phyloP scores from a whole-genome alignment of 2,329 filamentous ascomycete species.

The Arthrobotrys conoides region DNA sequence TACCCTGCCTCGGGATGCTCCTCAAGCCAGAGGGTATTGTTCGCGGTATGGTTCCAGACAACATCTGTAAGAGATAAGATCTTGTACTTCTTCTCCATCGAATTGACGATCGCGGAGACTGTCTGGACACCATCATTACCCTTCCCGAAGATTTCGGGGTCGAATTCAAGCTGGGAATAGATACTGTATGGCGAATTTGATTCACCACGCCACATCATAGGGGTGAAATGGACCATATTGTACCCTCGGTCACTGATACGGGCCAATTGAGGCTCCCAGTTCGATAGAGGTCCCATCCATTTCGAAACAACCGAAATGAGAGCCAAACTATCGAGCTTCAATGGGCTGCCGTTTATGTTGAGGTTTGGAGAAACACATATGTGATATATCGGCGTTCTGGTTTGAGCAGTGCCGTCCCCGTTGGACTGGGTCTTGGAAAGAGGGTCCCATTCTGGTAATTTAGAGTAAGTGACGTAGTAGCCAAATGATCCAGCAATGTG shows the following conservation, averaged over 20 bases:
- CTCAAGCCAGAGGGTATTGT: conserved; percentile 94
- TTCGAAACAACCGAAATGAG: conserved; percentile 96
- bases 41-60: conserved; percentile 96
- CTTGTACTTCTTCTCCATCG: conserved; percentile 86
- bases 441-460: conserved; percentile 82
- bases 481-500: conserved; percentile 83
- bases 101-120: conserved; percentile 80
- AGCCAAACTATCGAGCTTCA: conserved; percentile 89
- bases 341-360: conserved; percentile 77
- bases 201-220: conserved; percentile 85
- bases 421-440: conserved; percentile 68
- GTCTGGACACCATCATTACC: conserved; percentile 78
- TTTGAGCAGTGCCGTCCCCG: conserved; percentile 70
- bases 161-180: conserved; percentile 91
- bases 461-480: conserved; percentile 94
- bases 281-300: conserved; percentile 91
- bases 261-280: conserved; percentile 90
- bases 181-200: conserved; percentile 99
- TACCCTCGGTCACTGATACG: conserved; percentile 93
- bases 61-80: conserved; percentile 93
- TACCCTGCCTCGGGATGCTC: conserved; percentile 96
- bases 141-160: conserved; percentile 82
- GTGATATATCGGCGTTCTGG: conserved; percentile 84
- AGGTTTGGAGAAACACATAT: conserved; percentile 92
- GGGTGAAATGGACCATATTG: conserved; percentile 99